phyloP scores from a whole-genome alignment of 176 grass and related monocot genomes.

The Elymus sibiricus region DNA sequence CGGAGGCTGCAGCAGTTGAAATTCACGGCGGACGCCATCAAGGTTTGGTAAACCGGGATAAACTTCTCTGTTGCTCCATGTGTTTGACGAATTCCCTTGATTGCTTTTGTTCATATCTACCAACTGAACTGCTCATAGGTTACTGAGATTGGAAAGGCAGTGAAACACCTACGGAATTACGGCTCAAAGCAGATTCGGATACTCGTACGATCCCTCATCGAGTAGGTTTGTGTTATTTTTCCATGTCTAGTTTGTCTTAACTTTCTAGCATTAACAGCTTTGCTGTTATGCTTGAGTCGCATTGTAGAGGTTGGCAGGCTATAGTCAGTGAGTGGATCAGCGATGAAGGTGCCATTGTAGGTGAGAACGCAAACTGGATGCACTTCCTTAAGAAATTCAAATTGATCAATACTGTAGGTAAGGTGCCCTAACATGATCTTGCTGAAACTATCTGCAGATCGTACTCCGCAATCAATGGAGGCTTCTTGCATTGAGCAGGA shows the following conservation, averaged over 20 bases:
- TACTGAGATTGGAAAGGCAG: slow-evolving; percentile 58
- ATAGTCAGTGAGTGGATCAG: slow-evolving; percentile 54
- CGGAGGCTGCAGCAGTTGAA: slow-evolving; percentile 44
- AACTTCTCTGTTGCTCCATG: background rate
- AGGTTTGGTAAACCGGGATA: slow-evolving; percentile 40
- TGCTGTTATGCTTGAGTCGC: slow-evolving; percentile 3
- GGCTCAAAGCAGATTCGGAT: slow-evolving; percentile 53
- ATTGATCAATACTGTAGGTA: background rate
- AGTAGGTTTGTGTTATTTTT: slow-evolving; percentile 32
- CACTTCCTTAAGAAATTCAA: background rate
- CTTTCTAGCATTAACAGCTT: background rate
- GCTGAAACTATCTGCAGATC: slow-evolving; percentile 36
- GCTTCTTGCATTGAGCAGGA: slow-evolving; percentile 49
- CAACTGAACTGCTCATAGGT: slow-evolving; percentile 41
- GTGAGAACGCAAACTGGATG: slow-evolving; percentile 14
- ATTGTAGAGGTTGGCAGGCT: slow-evolving; percentile 59
- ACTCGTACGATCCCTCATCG: slow-evolving; percentile 50
- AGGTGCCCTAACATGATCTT: background rate
- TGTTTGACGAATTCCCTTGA: slow-evolving; percentile 6
- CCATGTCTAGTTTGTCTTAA: background rate
- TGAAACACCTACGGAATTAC: slow-evolving; percentile 46
- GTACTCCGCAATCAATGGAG: slow-evolving; percentile 49
- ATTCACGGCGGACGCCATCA: slow-evolving; percentile 54
- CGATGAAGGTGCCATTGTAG: slow-evolving; percentile 45
- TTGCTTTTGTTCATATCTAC: slow-evolving; percentile 13